Percentiles rank a stretch among this genome's conserved stretches.
Conservation (phyloP, 1,284 basidiomycete genomes). For the Leccinum pseudoinsigne region DNA sequence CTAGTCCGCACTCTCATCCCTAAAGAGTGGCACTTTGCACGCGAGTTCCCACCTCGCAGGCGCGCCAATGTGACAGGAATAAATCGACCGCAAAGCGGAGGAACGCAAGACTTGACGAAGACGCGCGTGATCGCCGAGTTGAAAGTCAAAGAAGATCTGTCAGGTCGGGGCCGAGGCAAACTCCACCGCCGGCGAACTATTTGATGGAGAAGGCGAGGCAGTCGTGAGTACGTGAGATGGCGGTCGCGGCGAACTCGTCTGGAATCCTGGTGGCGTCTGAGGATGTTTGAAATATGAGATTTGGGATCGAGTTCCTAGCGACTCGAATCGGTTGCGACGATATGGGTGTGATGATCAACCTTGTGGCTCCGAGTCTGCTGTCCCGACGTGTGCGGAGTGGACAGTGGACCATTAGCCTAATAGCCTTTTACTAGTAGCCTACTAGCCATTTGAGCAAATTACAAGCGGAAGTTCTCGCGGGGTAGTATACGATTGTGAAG, state of each 20-base stretch:
- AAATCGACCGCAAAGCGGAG: constrained; percentile 5
- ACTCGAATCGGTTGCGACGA: background rate
- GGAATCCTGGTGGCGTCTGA: background rate
- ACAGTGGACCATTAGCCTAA: too few relatives aligned
- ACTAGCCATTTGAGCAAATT: too few relatives aligned
- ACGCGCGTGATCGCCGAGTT: constrained; percentile 16
- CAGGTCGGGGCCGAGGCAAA: background rate
- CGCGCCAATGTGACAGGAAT: background rate
- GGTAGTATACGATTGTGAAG: too few relatives aligned
- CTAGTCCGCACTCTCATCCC: background rate
- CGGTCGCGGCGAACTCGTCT: background rate
- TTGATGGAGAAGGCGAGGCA: background rate
- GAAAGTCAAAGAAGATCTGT: background rate
- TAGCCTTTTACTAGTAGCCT: too few relatives aligned
- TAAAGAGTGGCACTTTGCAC: background rate
- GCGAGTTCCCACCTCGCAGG: background rate
- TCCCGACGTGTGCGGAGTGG: too few relatives aligned
- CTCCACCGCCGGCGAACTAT: background rate
- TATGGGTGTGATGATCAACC: constrained; percentile 3
- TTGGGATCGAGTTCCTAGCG: background rate
- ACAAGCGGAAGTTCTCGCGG: too few relatives aligned
- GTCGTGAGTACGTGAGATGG: background rate
- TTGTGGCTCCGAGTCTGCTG: constrained; percentile 4
- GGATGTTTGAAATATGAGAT: background rate
- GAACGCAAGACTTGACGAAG: background rate